phyloP scores from a whole-genome alignment of 2,329 filamentous ascomycete species.

The Fusarium zealandicum region DNA sequence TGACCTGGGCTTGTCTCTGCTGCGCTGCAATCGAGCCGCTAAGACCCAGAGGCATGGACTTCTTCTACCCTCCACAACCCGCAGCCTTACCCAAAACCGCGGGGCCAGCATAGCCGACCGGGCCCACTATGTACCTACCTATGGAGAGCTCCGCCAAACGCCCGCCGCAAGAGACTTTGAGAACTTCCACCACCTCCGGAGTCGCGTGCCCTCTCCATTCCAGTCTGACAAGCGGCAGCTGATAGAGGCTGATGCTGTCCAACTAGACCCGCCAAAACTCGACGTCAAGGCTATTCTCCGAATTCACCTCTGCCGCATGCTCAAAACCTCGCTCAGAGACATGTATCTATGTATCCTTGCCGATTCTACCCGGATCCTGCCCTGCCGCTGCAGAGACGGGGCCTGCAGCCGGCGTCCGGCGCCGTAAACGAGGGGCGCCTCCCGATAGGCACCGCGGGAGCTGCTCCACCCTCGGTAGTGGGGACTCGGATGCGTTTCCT shows the following conservation, averaged over 20 bases:
- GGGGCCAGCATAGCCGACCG: conserved; percentile 15
- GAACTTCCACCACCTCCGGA: conserved; percentile 25
- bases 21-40: conserved; percentile 17
- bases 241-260: neutral
- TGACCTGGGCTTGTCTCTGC: conserved; percentile 1
- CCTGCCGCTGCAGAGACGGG: conserved; percentile 25
- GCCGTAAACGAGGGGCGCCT: conserved; percentile 36
- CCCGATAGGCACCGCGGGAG: conserved; percentile 39
- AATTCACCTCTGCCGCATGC: neutral
- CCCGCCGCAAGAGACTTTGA: conserved; percentile 8
- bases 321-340: neutral
- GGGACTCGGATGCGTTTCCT: conserved; percentile 30
- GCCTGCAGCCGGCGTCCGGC: conserved; percentile 34
- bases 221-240: neutral
- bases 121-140: neutral
- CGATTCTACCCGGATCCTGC: conserved; percentile 33
- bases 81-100: conserved; percentile 24
- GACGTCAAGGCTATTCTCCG: neutral
- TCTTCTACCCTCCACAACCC: neutral
- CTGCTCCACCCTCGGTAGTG: conserved; percentile 34
- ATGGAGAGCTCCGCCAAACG: neutral
- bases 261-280: too few relatives aligned
- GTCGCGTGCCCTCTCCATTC: conserved; percentile 28
- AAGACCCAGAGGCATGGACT: conserved; percentile 11
- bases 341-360: conserved; percentile 1